Conservation (phyloP, 768 basidiomycete genomes). For the Tephrocybe sp. region DNA sequence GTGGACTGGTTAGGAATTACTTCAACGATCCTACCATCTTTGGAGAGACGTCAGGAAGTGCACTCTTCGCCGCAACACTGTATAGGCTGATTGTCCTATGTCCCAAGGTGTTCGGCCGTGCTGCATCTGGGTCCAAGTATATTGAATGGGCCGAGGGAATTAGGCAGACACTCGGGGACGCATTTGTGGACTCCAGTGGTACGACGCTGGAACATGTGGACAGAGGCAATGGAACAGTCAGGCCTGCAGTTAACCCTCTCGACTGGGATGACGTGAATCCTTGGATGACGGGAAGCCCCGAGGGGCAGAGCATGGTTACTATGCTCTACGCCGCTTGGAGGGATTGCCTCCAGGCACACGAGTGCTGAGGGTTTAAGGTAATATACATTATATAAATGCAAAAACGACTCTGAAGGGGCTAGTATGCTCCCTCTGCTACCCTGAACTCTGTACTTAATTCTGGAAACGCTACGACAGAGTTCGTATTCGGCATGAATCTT, state of each 20-base stretch:
- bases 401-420: no score
- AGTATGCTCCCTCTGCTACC: no score
- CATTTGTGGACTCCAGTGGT: conserved; percentile 8
- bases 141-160: conserved; percentile 36
- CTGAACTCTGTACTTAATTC: no score
- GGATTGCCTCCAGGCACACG: conserved; percentile 28
- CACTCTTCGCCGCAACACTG: conserved; percentile 18
- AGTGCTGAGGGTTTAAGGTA: neutral
- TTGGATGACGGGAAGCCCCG: conserved; percentile 35
- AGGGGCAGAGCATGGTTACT: conserved; percentile 37
- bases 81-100: conserved; percentile 34
- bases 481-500: no score
- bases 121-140: conserved; percentile 21
- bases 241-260: conserved; percentile 37
- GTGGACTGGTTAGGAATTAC: conserved; percentile 19
- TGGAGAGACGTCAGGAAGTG: conserved; percentile 21
- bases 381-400: no score
- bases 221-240: conserved; percentile 27
- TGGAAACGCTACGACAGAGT: no score
- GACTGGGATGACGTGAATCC: conserved; percentile 29
- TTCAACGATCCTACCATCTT: conserved; percentile 17
- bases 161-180: conserved; percentile 24
- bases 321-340: conserved; percentile 39
- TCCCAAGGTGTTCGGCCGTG: conserved; percentile 28
- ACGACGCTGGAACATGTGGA: conserved; percentile 22